These are phyloP conservation scores for Carex sylvatica DNA, from an alignment of 202 grass and related monocot genomes.

Conservation along the genomic window DNA sequence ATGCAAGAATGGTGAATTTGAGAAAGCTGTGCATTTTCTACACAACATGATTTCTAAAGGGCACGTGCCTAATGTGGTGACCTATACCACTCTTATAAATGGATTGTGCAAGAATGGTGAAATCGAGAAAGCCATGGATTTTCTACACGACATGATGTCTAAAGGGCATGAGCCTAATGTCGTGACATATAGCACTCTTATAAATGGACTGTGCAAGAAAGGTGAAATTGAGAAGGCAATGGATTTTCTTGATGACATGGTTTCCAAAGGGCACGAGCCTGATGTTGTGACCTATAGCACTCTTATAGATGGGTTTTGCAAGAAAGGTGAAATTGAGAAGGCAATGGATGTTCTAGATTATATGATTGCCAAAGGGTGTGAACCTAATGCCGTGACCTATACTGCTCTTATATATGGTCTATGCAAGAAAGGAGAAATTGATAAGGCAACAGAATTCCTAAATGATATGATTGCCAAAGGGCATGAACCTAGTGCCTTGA, in stretches of 20 bases:
- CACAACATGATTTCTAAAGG: background rate
- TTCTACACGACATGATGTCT: background rate
- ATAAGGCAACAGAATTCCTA: background rate
- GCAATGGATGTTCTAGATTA: background rate
- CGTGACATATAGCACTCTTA: background rate
- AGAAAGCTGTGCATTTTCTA: background rate
- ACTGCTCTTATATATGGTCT: background rate
- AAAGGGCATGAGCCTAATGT: background rate
- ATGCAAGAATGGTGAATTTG: background rate
- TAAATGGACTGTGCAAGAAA: background rate
- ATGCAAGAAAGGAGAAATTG: background rate
- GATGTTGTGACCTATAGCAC: background rate
- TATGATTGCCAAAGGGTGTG: background rate
- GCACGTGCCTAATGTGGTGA: background rate
- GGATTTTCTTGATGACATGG: background rate
- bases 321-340: background rate
- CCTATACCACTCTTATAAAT: background rate
- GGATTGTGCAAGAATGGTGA: background rate
- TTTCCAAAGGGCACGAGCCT: background rate
- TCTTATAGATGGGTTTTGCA: background rate
- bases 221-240: background rate
- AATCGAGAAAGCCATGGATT: background rate
- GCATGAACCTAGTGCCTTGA: background rate
- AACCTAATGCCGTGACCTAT: background rate
- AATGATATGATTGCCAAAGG: background rate